Evolutionary conservation across 768 basidiomycete genomes (phyloP), one percentile per base, ranked within the genome.

Genomic region (Pisolithus tinctorius): DNA sequence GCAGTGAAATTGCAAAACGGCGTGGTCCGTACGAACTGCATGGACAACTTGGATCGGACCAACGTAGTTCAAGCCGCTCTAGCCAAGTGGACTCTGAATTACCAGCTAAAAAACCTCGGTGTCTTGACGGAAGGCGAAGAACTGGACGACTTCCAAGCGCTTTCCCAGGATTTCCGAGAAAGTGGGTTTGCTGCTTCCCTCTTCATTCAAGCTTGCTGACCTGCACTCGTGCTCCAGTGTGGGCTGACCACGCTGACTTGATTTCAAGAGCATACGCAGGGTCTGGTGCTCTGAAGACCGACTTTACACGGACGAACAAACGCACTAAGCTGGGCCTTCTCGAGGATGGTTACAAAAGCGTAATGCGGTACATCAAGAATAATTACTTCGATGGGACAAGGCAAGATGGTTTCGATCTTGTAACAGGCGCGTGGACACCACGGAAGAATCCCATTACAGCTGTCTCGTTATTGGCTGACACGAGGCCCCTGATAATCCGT

Each of bases 11-110:
- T 76, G 34, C 96, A 99, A 63, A 74, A 63, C 20, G 93, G 93
- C 17, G 77, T 81, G 44, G 82, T 96, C 40, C 81, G 96, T 42
- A 94, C 93, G 7, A 99, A 98, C 65, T 98, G 96, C 69, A 96
- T 96, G 96, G 95, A 97, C 66, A 88, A 85, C 60, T 73, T 97
- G 52, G 96, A 99, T 64, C 81, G 96, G 46, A 99, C 96, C 43
- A 98, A 98, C 66, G 95, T 99, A 40, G 88, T 93, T 4, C 96
- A 99, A 66, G 86, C 90, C 16, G 81, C 94, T 11, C 68, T 98
- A 45, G 96, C 88, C 14, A 92, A 88, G 66, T 88, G 84, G 80
- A 84, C 80, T 1, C 74, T 98, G 42, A 85, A 82, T 53, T 71
- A 75, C 47, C 95, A 98, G 62, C 75, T 99, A 50, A 78, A 77